These are phyloP conservation scores for Chaetomiaceae sp. DNA, from an alignment of 2,329 filamentous ascomycete genomes.

Conservation along the genomic window DNA sequence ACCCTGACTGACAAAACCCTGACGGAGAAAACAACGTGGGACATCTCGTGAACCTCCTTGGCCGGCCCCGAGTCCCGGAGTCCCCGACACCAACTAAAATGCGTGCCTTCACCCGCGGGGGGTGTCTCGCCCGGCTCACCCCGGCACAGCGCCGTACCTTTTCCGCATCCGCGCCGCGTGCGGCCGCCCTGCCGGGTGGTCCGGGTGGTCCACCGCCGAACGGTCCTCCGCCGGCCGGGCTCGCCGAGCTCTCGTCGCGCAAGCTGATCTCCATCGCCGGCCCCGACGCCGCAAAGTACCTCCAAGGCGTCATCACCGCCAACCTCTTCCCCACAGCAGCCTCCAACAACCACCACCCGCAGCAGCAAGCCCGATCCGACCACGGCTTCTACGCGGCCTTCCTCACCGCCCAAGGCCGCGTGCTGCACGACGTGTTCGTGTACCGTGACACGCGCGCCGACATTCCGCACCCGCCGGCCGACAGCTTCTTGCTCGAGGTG, in stretches of 20 bases:
- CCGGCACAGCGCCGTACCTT: constrained; percentile 15
- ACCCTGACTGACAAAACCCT: too few species aligned
- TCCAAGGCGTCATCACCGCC: constrained; percentile 82
- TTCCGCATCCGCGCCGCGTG: constrained; percentile 19
- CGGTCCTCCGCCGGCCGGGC: constrained; percentile 42
- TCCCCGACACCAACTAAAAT: constrained; percentile 1
- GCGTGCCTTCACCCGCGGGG: constrained; percentile 2
- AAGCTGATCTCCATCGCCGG: constrained; percentile 76
- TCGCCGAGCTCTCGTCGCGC: constrained; percentile 63
- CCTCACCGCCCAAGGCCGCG: constrained; percentile 75
- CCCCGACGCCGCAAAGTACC: constrained; percentile 72
- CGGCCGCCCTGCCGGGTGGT: constrained; percentile 13
- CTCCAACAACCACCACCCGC: constrained; percentile 27
- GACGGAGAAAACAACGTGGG: too few species aligned
- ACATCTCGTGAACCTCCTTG: too few species aligned
- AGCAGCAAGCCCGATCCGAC: constrained; percentile 9
- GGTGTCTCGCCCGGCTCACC: not conserved
- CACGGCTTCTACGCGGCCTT: constrained; percentile 77
- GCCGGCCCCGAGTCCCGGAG: too few species aligned
- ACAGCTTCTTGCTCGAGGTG: constrained; percentile 74
- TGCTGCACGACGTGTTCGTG: constrained; percentile 86
- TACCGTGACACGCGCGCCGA: constrained; percentile 52
- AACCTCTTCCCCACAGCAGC: constrained; percentile 49
- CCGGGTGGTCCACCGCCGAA: too few species aligned
- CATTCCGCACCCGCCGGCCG: constrained; percentile 27